Conservation (phyloP, 768 basidiomycete genomes). For the Lactifluus echinatus region DNA sequence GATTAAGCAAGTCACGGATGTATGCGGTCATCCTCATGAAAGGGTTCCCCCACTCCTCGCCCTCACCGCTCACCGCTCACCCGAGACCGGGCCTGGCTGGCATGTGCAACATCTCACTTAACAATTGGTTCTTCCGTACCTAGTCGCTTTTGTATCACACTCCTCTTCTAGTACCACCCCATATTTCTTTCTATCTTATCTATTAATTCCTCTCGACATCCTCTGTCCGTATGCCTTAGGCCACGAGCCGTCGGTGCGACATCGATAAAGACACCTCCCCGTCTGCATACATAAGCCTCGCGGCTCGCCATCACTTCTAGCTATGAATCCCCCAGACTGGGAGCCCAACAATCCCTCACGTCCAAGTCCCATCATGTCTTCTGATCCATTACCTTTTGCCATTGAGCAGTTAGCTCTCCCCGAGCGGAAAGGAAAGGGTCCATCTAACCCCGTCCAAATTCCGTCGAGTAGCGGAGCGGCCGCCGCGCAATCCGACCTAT, state of each 20-base stretch:
- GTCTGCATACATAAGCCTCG: conserved; percentile 35
- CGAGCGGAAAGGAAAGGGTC: conserved; percentile 46
- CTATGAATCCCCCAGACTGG: conserved; percentile 1
- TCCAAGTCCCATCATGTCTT: background rate
- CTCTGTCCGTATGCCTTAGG: conserved; percentile 19
- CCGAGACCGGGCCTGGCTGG: background rate
- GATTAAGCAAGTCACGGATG: background rate
- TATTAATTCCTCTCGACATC: conserved; percentile 2
- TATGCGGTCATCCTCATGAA: background rate
- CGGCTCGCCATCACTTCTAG: conserved; percentile 1
- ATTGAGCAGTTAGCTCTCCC: conserved; percentile 6
- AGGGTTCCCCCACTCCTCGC: background rate
- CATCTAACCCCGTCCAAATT: conserved; percentile 47
- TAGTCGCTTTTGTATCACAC: conserved; percentile 8
- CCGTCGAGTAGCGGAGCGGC: conserved; percentile 27
- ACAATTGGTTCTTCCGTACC: background rate
- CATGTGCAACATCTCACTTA: background rate
- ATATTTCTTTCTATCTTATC: background rate
- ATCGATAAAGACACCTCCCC: conserved; percentile 48
- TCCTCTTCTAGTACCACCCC: background rate
- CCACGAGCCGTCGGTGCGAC: conserved; percentile 33
- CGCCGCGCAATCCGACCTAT: conserved; percentile 22
- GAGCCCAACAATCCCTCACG: conserved; percentile 1
- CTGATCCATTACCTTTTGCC: background rate
- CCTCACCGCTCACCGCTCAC: background rate